Evolutionary conservation across 2,329 filamentous ascomycete species (phyloP).

Genomic region (Arthrocladium fulminans): DNA sequence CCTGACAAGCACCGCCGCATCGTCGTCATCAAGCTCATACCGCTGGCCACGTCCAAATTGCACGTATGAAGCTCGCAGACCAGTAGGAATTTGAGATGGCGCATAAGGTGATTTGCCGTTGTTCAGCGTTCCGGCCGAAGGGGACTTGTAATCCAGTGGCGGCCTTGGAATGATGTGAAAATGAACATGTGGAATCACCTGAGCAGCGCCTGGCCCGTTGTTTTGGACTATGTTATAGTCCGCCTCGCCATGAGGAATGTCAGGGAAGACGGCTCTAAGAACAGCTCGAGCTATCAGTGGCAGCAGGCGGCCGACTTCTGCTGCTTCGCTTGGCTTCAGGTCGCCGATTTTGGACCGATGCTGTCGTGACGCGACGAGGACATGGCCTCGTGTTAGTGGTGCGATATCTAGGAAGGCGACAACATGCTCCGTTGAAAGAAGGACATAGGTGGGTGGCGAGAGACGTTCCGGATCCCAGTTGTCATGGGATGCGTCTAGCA

Average conservation of each 20-base stretch:
- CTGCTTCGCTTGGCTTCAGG: conserved; percentile 53
- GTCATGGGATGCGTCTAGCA: conserved; percentile 12
- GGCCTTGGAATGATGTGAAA: conserved; percentile 90
- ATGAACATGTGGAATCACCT: conserved; percentile 88
- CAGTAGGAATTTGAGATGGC: conserved; percentile 12
- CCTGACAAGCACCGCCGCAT: conserved; percentile 31
- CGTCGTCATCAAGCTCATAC: conserved; percentile 40
- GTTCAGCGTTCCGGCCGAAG: not conserved
- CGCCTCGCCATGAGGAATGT: conserved; percentile 27
- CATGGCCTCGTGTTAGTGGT: conserved; percentile 73
- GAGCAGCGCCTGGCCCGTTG: conserved; percentile 79
- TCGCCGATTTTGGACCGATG: conserved; percentile 74
- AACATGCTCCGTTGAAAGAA: conserved; percentile 68
- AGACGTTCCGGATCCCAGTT: conserved; percentile 15
- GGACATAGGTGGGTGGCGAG: conserved; percentile 38
- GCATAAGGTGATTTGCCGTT: conserved; percentile 11
- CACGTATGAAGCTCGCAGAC: conserved; percentile 26
- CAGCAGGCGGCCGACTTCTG: conserved; percentile 44
- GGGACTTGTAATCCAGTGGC: conserved; percentile 24
- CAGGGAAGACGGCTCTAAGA: conserved; percentile 56
- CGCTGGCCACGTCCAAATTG: conserved; percentile 41
- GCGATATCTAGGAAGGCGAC: conserved; percentile 90
- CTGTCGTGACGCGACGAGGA: conserved; percentile 67
- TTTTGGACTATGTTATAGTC: conserved; percentile 99
- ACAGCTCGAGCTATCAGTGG: conserved; percentile 57